Evolutionary conservation across 2,329 filamentous ascomycete species (phyloP).

Genomic region (Verticillium nubilum): DNA sequence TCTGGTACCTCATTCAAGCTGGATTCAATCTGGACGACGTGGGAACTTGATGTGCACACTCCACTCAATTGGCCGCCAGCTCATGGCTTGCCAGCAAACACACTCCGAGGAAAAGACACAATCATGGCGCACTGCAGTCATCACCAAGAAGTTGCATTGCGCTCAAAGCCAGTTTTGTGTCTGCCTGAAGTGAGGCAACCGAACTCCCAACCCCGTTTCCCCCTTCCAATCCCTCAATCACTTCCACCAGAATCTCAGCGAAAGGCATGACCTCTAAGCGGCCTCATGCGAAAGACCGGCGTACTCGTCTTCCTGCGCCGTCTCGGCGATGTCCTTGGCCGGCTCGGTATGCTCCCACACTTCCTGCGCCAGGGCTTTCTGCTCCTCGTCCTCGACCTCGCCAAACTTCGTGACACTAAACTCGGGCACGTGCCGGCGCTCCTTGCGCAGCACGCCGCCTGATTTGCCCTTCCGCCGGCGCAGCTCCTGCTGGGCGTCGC

Average conservation of each 20-base stretch:
- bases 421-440: slow-evolving; percentile 39
- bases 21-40: no score
- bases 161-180: not conserved
- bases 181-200: not conserved
- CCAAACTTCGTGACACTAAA: slow-evolving; percentile 54
- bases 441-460: slow-evolving; percentile 12
- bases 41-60: no score
- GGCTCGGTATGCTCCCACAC: slow-evolving; percentile 13
- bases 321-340: slow-evolving; percentile 3
- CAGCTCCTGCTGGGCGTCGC: slow-evolving; percentile 44
- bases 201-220: not conserved
- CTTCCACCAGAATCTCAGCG: not conserved
- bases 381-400: slow-evolving; percentile 39
- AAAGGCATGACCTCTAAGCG: not conserved
- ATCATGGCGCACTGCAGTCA: not conserved
- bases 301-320: not conserved
- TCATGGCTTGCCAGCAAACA: not conserved
- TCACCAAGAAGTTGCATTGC: not conserved
- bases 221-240: not conserved
- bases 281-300: not conserved
- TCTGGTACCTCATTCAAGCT: no score
- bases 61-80: not conserved
- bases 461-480: slow-evolving; percentile 20
- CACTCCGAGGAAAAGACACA: no score
- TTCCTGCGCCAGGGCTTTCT: slow-evolving; percentile 15